Conservation (phyloP, 2,329 filamentous ascomycete species). For the Colletotrichum nymphaeae region DNA sequence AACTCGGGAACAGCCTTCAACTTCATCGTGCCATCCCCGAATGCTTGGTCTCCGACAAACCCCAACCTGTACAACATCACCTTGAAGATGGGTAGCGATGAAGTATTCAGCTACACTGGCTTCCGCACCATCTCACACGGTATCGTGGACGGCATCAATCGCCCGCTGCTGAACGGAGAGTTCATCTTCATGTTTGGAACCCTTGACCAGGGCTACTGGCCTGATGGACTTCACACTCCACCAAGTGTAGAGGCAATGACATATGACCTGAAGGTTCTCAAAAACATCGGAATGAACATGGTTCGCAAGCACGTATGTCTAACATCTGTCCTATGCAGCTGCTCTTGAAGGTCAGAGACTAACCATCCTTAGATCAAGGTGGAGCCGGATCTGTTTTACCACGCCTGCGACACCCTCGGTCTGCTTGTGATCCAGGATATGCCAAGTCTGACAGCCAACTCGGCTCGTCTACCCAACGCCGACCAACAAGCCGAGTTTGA, state of each 20-base stretch:
- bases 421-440: conserved; percentile 78
- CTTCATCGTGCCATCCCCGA: conserved; percentile 64
- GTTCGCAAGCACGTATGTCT: conserved; percentile 73
- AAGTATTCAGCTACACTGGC: conserved; percentile 73
- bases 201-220: conserved; percentile 79
- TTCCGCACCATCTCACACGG: conserved; percentile 73
- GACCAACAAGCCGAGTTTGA: conserved; percentile 72
- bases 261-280: conserved; percentile 72
- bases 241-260: conserved; percentile 76
- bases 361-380: conserved; percentile 67
- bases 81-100: conserved; percentile 63
- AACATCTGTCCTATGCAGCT: not conserved
- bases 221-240: conserved; percentile 74
- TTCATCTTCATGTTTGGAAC: conserved; percentile 77
- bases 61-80: conserved; percentile 74
- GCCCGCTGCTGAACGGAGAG: conserved; percentile 75
- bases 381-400: conserved; percentile 75
- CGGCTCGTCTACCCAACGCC: conserved; percentile 49
- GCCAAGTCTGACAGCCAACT: conserved; percentile 64
- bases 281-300: conserved; percentile 76
- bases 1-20: conserved; percentile 62
- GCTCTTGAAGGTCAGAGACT: not conserved
- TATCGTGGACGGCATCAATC: conserved; percentile 66
- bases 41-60: conserved; percentile 73
- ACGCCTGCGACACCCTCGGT: conserved; percentile 74